Evolutionary conservation across 1,139 yeast species (phyloP), one percentile per base, ranked within the genome.

Genomic region (Hansenula lynferdii): DNA sequence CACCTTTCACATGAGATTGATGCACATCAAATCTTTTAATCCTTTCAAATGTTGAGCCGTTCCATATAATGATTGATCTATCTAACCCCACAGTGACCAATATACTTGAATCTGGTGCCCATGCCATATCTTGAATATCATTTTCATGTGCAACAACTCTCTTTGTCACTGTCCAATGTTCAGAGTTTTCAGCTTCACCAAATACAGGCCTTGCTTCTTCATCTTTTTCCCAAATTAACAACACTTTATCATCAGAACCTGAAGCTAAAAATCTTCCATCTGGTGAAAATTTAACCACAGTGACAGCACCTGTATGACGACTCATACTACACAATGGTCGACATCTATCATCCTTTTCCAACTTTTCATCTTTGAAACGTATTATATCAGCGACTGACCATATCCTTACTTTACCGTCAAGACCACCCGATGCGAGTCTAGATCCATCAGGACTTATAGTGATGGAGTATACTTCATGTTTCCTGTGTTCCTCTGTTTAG

Each of bases 81-180:
- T 92, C 98, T 42, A 92, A 69, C 0, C 98, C 98, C 10, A 90
- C 98, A 0, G 96, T 84, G 18, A 92, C 97, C 39, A 92, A 65
- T 23, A 92, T 74, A 25, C 87, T 75, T 3, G 95, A 85, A 57
- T 92, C 97, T 0, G 97, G 97, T 2, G 96, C 85, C 98, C 98
- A 92, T 31, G 96, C 95, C 47, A 92, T 80, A 60, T 92, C 98
- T 57, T 92, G 98, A 36, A 92, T 86, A 64, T 92, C 98, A 56
- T 90, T 92, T 47, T 92, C 97, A 61, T 92, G 98, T 1, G 97
- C 98, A 18, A 86, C 96, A 22, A 89, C 70, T 52, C 97, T 73
- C 55, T 85, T 85, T 21, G 96, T 67, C 2, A 90, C 97, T 0
- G 92, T 83, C 97, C 97, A 92, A 51, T 84, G 94, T 57, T 90